phyloP scores from a whole-genome alignment of 2,329 filamentous ascomycete species.

The Arthrobotrys musiformis region DNA sequence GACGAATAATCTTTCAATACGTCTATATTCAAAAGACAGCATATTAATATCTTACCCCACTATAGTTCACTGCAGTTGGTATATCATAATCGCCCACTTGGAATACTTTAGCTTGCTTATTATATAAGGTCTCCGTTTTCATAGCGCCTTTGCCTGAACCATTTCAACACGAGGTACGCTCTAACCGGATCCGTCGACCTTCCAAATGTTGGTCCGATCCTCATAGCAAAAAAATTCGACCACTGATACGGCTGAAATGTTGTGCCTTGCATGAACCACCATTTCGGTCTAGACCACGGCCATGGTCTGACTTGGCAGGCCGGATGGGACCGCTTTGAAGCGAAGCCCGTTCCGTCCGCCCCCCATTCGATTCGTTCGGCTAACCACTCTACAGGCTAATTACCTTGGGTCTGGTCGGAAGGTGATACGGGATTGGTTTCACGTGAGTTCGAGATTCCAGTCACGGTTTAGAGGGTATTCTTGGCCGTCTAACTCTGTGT shows the following conservation, averaged over 20 bases:
- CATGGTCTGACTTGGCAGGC: background rate
- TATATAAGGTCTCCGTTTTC: background rate
- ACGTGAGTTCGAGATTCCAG: background rate
- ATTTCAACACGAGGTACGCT: background rate
- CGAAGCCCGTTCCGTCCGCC: background rate
- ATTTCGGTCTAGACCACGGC: background rate
- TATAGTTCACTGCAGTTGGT: background rate
- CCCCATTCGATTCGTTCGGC: background rate
- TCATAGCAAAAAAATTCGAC: background rate
- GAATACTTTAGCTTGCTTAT: background rate
- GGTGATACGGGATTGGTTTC: background rate
- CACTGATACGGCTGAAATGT: background rate
- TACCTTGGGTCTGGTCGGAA: background rate
- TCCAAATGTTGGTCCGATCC: background rate
- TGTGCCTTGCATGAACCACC: background rate
- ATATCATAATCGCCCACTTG: background rate
- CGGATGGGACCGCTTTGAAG: background rate
- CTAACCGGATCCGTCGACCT: conserved; percentile 5
- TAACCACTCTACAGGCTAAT: background rate
- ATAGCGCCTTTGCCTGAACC: background rate
- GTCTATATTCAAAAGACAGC: too few species aligned
- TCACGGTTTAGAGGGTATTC: background rate
- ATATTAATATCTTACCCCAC: background rate
- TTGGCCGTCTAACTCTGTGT: background rate
- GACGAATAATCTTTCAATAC: too few species aligned